Conservation (phyloP, 2,329 filamentous ascomycete species). For the Fusarium floridanum region DNA sequence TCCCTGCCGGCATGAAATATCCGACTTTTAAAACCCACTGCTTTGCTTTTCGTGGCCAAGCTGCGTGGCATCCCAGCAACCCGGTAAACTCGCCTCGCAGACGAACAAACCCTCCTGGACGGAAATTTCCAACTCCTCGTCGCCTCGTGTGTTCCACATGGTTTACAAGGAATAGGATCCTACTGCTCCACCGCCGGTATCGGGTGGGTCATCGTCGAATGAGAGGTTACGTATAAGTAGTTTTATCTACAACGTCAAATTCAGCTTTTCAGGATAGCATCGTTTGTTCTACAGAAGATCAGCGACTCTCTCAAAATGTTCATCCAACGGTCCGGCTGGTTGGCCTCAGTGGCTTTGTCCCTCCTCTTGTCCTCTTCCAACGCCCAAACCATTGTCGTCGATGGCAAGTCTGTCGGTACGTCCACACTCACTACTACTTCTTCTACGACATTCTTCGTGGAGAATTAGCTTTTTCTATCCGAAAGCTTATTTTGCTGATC, state of each 20-base stretch:
- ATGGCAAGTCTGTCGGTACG: constrained; percentile 39
- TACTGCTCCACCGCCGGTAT: neutral
- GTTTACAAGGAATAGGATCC: neutral
- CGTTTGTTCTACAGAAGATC: constrained; percentile 4
- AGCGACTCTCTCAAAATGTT: constrained; percentile 16
- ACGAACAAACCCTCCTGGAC: neutral
- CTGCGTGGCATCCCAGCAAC: neutral
- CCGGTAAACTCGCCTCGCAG: neutral
- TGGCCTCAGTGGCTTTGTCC: constrained; percentile 9
- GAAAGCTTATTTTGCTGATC: constrained; percentile 5
- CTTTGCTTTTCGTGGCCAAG: neutral
- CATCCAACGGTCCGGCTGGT: constrained; percentile 11
- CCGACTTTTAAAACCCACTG: neutral
- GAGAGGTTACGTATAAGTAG: neutral
- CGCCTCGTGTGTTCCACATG: neutral
- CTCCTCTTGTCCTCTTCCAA: constrained; percentile 17
- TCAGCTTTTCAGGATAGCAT: neutral
- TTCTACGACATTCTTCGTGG: neutral
- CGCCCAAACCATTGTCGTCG: constrained; percentile 41
- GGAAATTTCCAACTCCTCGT: neutral
- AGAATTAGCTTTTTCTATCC: neutral
- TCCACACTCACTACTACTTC: neutral
- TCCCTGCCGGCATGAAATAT: neutral
- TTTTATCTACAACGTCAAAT: neutral
- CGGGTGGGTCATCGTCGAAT: neutral